Percentiles rank a stretch among this genome's conserved stretches.
These are phyloP conservation scores for Lentinula boryana DNA, from an alignment of 768 basidiomycete species.

Conservation along the genomic window DNA sequence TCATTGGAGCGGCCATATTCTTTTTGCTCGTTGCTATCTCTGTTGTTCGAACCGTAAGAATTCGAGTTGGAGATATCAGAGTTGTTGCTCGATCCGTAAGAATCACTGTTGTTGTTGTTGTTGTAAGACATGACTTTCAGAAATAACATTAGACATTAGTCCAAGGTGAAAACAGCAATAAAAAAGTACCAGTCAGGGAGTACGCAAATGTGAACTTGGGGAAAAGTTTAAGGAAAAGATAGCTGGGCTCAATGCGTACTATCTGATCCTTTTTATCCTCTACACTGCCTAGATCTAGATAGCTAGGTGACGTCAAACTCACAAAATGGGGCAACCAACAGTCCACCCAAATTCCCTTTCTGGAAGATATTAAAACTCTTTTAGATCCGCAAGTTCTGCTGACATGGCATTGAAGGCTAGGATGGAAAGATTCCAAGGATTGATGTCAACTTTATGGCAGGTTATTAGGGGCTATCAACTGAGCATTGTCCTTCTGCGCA, in stretches of 20 bases:
- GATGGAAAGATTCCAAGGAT: neutral
- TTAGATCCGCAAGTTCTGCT: neutral
- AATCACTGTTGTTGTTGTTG: conserved; percentile 1
- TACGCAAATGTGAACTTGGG: neutral
- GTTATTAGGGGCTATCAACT: neutral
- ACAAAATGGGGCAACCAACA: no score
- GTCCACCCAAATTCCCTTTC: no score
- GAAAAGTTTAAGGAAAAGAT: neutral
- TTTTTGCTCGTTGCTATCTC: neutral
- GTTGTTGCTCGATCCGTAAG: conserved; percentile 1
- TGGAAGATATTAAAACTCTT: no score
- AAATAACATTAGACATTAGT: no score
- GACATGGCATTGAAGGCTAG: neutral
- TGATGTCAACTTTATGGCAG: neutral
- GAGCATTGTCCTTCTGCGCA: neutral
- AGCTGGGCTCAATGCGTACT: neutral
- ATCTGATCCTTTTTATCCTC: neutral
- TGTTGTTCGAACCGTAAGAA: neutral
- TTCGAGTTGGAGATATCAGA: neutral
- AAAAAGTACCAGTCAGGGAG: neutral
- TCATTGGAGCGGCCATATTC: neutral
- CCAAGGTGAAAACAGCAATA: no score
- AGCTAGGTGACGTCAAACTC: neutral
- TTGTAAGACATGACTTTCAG: neutral
- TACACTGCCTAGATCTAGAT: neutral